Evolutionary conservation across 352 stramenopile species (phyloP), one percentile per base, ranked within the genome.

Genomic region (Phytophthora hibernalis): DNA sequence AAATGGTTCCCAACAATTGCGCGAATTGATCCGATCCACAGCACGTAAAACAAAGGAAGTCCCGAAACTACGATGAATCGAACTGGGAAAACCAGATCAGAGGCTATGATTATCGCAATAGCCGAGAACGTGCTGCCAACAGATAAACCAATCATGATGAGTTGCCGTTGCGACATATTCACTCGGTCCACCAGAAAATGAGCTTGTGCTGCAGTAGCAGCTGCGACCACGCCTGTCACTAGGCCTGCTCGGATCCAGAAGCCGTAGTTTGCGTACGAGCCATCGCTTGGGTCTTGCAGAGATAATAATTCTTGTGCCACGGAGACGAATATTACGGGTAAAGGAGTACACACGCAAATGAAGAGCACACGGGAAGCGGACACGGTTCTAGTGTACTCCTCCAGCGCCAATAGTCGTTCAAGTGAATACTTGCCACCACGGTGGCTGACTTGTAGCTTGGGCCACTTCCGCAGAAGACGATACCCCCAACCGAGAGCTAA

Each of bases 271-370:
- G 43, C 51, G 18, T 21, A 24, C 18, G 26, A 49, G 10, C 51
- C 60, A 20, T 35, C 15, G 1, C 8, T 35, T 3, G 51, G 60
- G 22, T 61, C 24, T 24, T 56, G 50, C 9, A 68, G 13, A 2
- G 60, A 51, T 1, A 68, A 8, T 5, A 62, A 21, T 45, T 68
- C 60, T 33, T 62, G 45, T 6, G 16, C 20, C 18, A 68, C 20
- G 13, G 50, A 20, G 16, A 61, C 18, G 6, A 31, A 24, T 6
- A 55, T 30, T 10, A 55, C 55, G 2, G 45, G 44, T 5, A 50
- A 28, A 15, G 53, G 42, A 12, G 42, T 42, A 5, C 22, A 22
- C 22, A 60, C 3, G 15, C 38, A 60, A 21, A 60, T 24, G 8
- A 61, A 22, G 3, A 53, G 5, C 15, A 54, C 54, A 16, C 40